Base-by-base conservation (phyloP, 331 rosid species). In the Quercus tomentella region DNA sequence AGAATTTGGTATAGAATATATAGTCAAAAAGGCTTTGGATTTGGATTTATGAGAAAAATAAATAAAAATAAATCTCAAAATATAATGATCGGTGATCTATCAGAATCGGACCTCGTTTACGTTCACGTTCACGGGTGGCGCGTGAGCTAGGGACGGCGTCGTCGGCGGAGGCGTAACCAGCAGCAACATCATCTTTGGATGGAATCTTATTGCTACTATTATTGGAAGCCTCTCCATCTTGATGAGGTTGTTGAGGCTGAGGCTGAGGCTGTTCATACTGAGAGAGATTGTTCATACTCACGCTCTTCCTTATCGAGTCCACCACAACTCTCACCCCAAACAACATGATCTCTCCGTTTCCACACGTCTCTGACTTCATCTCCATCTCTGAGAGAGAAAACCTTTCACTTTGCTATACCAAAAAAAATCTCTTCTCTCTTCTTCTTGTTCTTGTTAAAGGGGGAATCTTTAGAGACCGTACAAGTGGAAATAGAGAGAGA, bases 131-230 rank as follows among this genome's bases (percentile, higher is more conserved):
- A 35, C 98, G 94, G 30, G 76, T 87, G 41, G 83, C 87, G 74
- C 84, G 79, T 77, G 97, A 76, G 83, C 84, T 87, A 35, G 87
- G 92, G 56, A 81, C 93, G 51, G 86, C 93, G 20, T 96, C 97
- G 37, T 93, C 96, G 56, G 93, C 98, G 61, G 99, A 96, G 77
- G 94, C 87, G 75, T 93, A 96, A 54, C 94, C 92, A 70, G 83
- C 76, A 63, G 93, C 81, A 54, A 18, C 84, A 30, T 74, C 92
- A 0, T 88, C 91, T 77, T 88, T 82, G 25, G 37, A 70, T 75
- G 6, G 77, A 49, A 2, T 84, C 54, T 26, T 73, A 49, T 68
- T 79, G 18, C 81, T 83, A 9, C 49, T 41, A 41, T 41, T 41
- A 41, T 41, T 41, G 49, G 49, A 41, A 41, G 14, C 49, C 49